Evolutionary conservation across 192 early-diverging fungal species (phyloP), one percentile per base, ranked within the genome.

Genomic region (Coemansia sp.): DNA sequence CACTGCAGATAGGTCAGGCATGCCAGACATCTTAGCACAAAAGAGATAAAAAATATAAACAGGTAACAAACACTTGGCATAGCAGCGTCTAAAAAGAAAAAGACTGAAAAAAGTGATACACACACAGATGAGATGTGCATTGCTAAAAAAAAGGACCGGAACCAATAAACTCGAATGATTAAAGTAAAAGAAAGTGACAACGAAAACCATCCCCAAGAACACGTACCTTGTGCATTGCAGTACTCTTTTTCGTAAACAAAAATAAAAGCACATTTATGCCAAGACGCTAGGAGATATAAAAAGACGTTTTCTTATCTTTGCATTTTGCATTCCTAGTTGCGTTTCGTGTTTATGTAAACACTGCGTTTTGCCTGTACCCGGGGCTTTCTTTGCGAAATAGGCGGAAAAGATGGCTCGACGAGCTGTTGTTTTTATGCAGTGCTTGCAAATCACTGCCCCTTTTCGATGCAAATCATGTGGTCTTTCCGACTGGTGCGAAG

Each of bases 61-160:
- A 30, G 7, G 25, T 54, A 30, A 22, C 25, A 22, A 29, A 30
- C 11, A 29, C 25, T 30, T 30, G 62, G 48, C 31, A 10, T n/a
- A n/a, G n/a, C n/a, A 25, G 8, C 40, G 30, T 51, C 18, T 40
- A 38, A 58, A 40, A 62, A 38, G 48, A 31, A 61, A 25, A 50
- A 40, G 16, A 10, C 14, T 2, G 7, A 55, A 22, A 25, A 28
- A 32, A 42, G 48, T 42, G 7, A 42, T 8, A 33, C 36, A 48
- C 11, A 22, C 10, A 18, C 28, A 8, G 45, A 25, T 49, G 28
- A 48, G 25, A 31, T 25, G 45, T 61, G 10, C 3, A 45, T 45
- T 45, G 42, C 2, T 16, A 45, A 45, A 45, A 45, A 38, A 38
- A 38, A 38, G 16, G 42, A 45, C 42, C 12, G 42, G 42, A 45